Base-by-base conservation (phyloP, 2,329 filamentous ascomycete genomes). In the Bipolaris cookei region DNA sequence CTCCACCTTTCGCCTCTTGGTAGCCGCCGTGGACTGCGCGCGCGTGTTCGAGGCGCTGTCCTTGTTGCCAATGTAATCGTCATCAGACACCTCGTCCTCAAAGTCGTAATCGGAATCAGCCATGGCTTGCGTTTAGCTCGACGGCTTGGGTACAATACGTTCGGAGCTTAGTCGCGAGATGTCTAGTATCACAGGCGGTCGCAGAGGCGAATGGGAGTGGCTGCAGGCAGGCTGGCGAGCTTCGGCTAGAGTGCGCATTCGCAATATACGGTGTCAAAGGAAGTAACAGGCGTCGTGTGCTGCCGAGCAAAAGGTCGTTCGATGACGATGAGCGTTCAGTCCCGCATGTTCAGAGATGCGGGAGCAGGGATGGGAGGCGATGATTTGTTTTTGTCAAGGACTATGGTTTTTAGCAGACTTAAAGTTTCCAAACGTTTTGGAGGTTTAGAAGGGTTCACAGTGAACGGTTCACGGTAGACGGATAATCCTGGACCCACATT, bases 21-120 rank as follows among this genome's bases (percentile, higher is more conserved):
- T 56, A 13, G 54, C 59, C 48, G 54, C 59, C 34, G 64, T 57
- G 10, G 61, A 62, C 35, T 67, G 69, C 23, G 66, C 62, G 69
- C 60, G 67, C 58, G 65, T 68, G 62, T 59, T 69, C 6, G 68
- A 66, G 21, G 47, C 48, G 16, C 61, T 59, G 34, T 59, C 68
- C 49, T 76, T 77, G 48, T 79, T 51, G 76, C 79, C 63, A 60
- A 81, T 78, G 58, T 87, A 81, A 62, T 89, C 88, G 68, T 90
- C 88, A 66, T 89, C 87, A 21, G 87, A 89, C 5, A 56, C 80
- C 67, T 84, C 84, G 58, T 86, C 84, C 59, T 89, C 83, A 73
- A 86, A 90, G 64, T 90, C 88, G 75, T 86, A 88, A 71, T 91
- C 89, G 16, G 88, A 90, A 77, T 90, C 88, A 54, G 87, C 86